phyloP scores from a whole-genome alignment of 2,329 filamentous ascomycete genomes.

The Claviceps africana region DNA sequence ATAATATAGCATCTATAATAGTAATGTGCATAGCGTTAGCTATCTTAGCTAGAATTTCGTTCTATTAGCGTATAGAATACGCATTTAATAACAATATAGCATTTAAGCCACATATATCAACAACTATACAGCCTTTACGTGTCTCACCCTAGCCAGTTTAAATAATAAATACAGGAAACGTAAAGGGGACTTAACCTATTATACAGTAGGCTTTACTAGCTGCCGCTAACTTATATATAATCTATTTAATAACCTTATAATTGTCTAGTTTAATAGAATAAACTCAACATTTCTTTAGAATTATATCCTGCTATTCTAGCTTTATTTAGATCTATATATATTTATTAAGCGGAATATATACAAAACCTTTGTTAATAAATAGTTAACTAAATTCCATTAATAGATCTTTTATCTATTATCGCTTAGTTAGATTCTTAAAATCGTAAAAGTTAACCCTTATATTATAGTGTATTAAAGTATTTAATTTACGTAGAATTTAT shows the following conservation, averaged over 20 bases:
- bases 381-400: background rate
- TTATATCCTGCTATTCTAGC: background rate
- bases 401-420: background rate
- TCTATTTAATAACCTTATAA: background rate
- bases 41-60: background rate
- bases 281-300: background rate
- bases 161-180: background rate
- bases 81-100: background rate
- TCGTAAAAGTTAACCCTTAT: background rate
- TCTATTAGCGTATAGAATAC: background rate
- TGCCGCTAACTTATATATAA: background rate
- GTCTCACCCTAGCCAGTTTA: background rate
- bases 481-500: background rate
- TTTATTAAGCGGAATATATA: background rate
- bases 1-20: background rate
- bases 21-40: background rate
- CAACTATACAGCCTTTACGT: background rate
- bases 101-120: background rate
- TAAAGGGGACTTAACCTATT: background rate
- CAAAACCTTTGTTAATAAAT: background rate
- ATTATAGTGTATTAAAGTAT: background rate
- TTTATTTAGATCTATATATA: background rate
- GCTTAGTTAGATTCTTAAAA: background rate
- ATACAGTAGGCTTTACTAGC: background rate
- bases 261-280: background rate